phyloP scores from a whole-genome alignment of 2,329 filamentous ascomycete species.

The Didymella sp. region DNA sequence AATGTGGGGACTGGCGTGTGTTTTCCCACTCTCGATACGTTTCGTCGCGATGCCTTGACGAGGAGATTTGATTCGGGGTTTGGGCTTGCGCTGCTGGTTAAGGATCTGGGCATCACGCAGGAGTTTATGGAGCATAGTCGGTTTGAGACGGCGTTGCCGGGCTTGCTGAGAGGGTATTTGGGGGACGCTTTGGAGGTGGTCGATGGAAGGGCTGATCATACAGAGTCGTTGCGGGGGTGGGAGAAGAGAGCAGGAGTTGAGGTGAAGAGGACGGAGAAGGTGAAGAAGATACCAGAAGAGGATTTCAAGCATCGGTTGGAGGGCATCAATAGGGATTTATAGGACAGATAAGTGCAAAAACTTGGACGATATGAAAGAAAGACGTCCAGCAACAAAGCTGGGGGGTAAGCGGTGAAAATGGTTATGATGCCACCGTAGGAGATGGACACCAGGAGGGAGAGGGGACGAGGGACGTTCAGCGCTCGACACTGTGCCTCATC shows the following conservation, averaged over 20 bases:
- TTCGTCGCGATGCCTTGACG: slow-evolving; percentile 18
- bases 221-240: slow-evolving; percentile 46
- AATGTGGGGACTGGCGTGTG: slow-evolving; percentile 52
- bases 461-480: too few species aligned
- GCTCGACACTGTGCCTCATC: too few species aligned
- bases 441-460: too few species aligned
- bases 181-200: slow-evolving; percentile 41
- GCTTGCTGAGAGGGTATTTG: slow-evolving; percentile 40
- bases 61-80: slow-evolving; percentile 45
- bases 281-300: background rate
- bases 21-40: slow-evolving; percentile 42
- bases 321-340: background rate
- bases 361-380: too few species aligned
- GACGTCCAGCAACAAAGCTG: too few species aligned
- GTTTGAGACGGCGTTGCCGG: slow-evolving; percentile 43
- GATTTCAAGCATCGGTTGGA: slow-evolving; percentile 7
- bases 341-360: too few species aligned
- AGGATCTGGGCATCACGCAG: slow-evolving; percentile 47
- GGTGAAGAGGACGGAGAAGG: slow-evolving; percentile 18
- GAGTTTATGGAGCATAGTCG: slow-evolving; percentile 46
- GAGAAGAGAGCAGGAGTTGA: slow-evolving; percentile 46
- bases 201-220: slow-evolving; percentile 44
- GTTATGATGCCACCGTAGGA: too few species aligned
- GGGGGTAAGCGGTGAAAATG: too few species aligned
- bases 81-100: slow-evolving; percentile 45